These are phyloP conservation scores for Graphilbum sp. DNA, from an alignment of 2,329 filamentous ascomycete genomes.

Conservation along the genomic window DNA sequence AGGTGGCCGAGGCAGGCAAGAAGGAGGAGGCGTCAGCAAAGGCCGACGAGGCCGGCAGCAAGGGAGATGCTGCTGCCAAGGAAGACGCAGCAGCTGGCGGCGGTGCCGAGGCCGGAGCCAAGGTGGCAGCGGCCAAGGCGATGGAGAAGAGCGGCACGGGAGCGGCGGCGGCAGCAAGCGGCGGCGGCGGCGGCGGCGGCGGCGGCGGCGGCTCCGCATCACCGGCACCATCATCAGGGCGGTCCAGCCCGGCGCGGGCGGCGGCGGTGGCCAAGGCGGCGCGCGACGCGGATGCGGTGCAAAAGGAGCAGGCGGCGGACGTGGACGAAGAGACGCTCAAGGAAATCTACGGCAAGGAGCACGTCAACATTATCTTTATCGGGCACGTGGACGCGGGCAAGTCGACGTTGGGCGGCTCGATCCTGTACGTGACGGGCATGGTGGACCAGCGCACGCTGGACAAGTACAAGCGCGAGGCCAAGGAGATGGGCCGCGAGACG, in stretches of 20 bases:
- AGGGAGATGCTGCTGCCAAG: too few species aligned
- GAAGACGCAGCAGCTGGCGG: too few species aligned
- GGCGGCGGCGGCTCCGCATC: constrained; percentile 65
- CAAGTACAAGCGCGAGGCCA: constrained; percentile 94
- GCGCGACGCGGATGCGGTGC: constrained; percentile 67
- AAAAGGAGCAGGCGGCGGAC: constrained; percentile 65
- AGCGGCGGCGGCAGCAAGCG: constrained; percentile 35
- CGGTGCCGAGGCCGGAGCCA: constrained; percentile 13
- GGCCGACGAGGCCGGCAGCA: too few species aligned
- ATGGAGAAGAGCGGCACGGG: constrained; percentile 60
- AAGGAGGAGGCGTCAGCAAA: constrained; percentile 13
- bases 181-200: constrained; percentile 22
- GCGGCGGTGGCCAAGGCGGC: constrained; percentile 27
- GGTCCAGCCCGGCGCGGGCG: constrained; percentile 59
- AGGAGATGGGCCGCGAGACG: constrained; percentile 88
- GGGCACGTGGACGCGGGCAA: constrained; percentile 96
- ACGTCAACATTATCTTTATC: constrained; percentile 92
- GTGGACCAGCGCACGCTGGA: constrained; percentile 98
- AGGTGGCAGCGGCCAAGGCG: constrained; percentile 29
- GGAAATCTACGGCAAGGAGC: constrained; percentile 90
- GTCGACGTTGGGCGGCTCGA: constrained; percentile 85
- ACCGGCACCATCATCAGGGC: constrained; percentile 66
- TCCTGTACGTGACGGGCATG: constrained; percentile 90
- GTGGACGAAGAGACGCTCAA: constrained; percentile 60
- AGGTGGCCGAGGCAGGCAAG: constrained; percentile 30